Evolutionary conservation across 306 rosid species (phyloP).

Genomic region (Canavalia gladiata): DNA sequence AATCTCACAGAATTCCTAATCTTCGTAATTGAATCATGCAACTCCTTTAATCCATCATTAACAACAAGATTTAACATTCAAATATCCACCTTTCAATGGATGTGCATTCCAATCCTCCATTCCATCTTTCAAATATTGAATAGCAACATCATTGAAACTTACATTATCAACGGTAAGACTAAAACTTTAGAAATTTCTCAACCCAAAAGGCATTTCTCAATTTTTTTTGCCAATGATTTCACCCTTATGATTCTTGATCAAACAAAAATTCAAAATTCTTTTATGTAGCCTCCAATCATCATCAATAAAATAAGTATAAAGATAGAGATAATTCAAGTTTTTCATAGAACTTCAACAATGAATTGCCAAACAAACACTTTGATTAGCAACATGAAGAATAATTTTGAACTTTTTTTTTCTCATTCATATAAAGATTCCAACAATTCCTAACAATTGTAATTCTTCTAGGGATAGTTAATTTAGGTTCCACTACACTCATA

Average conservation of each 20-base stretch:
- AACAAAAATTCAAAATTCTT: too few species aligned
- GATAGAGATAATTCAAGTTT: not conserved
- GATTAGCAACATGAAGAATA: not conserved
- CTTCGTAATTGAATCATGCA: not conserved
- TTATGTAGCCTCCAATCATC: too few species aligned
- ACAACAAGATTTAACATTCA: not conserved
- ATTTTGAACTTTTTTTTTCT: not conserved
- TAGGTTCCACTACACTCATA: too few species aligned
- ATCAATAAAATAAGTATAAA: not conserved
- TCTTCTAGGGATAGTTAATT: not conserved
- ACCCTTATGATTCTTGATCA: not conserved
- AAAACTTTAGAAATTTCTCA: not conserved
- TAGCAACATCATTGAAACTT: not conserved
- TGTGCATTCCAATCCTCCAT: conserved; percentile 1
- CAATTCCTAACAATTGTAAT: not conserved
- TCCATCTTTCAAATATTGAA: not conserved
- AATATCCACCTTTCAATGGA: not conserved
- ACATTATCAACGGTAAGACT: not conserved
- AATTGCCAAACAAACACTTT: not conserved
- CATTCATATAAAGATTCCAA: not conserved
- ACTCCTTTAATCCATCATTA: not conserved
- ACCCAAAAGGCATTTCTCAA: not conserved
- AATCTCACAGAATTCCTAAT: not conserved
- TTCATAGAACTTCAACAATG: not conserved
- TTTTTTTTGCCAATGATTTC: not conserved